Conservation (phyloP, 768 basidiomycete species). For the Pulveroboletus ravenelii region DNA sequence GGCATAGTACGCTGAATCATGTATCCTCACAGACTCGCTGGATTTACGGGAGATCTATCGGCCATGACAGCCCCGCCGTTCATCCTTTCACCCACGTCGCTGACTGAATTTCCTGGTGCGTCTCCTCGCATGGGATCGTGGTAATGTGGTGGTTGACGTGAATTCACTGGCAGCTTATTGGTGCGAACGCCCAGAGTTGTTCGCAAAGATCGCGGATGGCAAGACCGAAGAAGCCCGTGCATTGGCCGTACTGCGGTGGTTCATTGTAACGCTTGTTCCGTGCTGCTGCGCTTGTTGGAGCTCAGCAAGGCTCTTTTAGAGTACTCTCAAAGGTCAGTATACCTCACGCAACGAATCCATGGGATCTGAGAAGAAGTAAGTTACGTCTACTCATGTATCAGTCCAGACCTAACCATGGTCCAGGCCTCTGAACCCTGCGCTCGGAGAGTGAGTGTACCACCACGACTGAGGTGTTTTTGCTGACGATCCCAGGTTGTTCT, state of each 20-base stretch:
- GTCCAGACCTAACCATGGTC: constrained; percentile 9
- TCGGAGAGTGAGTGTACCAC: constrained; percentile 70
- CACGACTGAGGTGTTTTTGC: neutral
- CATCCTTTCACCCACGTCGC: constrained; percentile 85
- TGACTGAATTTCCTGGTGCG: constrained; percentile 88
- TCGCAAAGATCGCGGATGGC: constrained; percentile 80
- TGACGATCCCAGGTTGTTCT: constrained; percentile 60
- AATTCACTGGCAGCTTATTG: constrained; percentile 67
- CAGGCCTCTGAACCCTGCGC: constrained; percentile 92
- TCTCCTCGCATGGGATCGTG: neutral
- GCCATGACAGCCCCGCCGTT: constrained; percentile 84
- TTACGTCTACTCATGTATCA: constrained; percentile 4
- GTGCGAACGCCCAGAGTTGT: constrained; percentile 91
- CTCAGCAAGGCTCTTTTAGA: constrained; percentile 37
- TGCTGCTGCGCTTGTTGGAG: neutral
- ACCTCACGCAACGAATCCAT: constrained; percentile 92
- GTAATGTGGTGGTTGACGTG: neutral
- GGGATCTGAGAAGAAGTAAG: constrained; percentile 96
- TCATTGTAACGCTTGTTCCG: constrained; percentile 54
- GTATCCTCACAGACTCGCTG: constrained; percentile 56
- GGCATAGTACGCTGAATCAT: neutral
- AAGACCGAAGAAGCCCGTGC: constrained; percentile 68
- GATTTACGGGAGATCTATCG: constrained; percentile 84
- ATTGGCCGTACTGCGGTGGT: constrained; percentile 88
- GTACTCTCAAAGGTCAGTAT: constrained; percentile 93